Evolutionary conservation across 495 filamentous ascomycete genomes (phyloP), one percentile per base, ranked within the genome.

Genomic region (Podospora pseudocomata): DNA sequence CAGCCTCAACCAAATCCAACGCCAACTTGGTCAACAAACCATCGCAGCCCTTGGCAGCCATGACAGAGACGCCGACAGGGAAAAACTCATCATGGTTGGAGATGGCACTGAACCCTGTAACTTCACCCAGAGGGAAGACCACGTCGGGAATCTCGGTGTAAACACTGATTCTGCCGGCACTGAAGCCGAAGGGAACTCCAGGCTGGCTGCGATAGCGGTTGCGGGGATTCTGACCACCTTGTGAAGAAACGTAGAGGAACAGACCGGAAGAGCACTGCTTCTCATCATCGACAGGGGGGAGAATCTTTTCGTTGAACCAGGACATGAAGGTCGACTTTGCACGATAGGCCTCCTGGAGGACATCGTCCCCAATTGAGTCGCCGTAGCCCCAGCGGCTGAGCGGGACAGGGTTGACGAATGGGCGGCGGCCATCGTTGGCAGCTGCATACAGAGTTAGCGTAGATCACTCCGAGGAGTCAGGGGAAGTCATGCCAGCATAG

Each of bases 41-140:
- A 76, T 91, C 89, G 67, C 89, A 90, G 0, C 87, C 88, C 60
- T 84, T 83, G 2, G 86, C 84, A 3, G 84, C 87, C 73, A 88
- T 75, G 49, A 91, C 78, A 66, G 85, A 81, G 20, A 90, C 81
- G 0, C 82, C 83, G 0, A 91, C 87, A 1, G 88, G 88, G 44
- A 89, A 68, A 34, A 80, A 79, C 76, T 90, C 88, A 28, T 75
- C 77, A 60, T 86, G 78, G 1, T 81, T 61, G 0, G 86, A 86
- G 64, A 89, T 82, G 5, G 77, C 83, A 5, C 83, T 86, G 66
- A 81, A 79, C 61, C 85, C 85, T 0, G 79, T 65, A 6, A 84
- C 80, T 70, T 88, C 77, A 1, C 88, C 86, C 16, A 90, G 72
- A 0, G 87, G 87, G 13, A 87, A 79, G 1, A 89, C 85, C 9